A percentile compares a stretch with the other conserved stretches of the same genome.
Conservation (phyloP, 1,284 basidiomycete genomes). For the Moniliophthora roreri region DNA sequence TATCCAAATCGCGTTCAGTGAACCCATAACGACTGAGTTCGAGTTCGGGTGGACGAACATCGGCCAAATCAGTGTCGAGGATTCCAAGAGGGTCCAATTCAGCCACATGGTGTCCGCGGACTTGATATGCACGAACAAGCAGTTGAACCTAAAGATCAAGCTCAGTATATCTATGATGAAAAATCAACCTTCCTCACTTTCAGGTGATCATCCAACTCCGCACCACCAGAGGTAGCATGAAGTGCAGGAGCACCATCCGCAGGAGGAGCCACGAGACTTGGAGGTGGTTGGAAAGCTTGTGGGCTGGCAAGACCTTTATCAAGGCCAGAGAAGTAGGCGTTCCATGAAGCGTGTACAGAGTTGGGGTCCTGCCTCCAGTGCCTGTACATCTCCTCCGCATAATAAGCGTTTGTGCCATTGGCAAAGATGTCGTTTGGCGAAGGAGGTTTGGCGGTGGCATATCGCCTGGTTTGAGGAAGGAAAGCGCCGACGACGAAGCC, state of each 20-base stretch:
- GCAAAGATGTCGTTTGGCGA: constrained; percentile 82
- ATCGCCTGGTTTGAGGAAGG: constrained; percentile 1
- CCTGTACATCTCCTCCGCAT: constrained; percentile 95
- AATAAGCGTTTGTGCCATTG: constrained; percentile 91
- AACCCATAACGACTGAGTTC: constrained; percentile 94
- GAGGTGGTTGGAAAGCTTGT: constrained; percentile 86
- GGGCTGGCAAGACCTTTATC: constrained; percentile 85
- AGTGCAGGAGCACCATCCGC: constrained; percentile 84
- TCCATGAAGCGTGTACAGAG: constrained; percentile 95
- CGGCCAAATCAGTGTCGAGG: constrained; percentile 82
- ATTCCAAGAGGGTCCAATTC: constrained; percentile 96
- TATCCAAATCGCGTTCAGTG: constrained; percentile 90
- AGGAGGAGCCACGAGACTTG: constrained; percentile 65
- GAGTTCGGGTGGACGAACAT: constrained; percentile 80
- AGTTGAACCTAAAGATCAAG: constrained; percentile 76
- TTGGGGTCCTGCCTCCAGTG: constrained; percentile 89
- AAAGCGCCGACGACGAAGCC: constrained; percentile 6
- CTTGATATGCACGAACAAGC: constrained; percentile 97
- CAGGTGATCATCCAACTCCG: constrained; percentile 89
- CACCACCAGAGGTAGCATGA: constrained; percentile 60
- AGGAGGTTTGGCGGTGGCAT: constrained; percentile 49
- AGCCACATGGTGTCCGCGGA: constrained; percentile 95
- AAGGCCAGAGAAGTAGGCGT: constrained; percentile 92
- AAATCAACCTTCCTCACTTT: constrained; percentile 58
- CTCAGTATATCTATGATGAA: not conserved